These are phyloP conservation scores for Diplodia intermedia DNA, from an alignment of 2,329 filamentous ascomycete genomes.

Conservation along the genomic window DNA sequence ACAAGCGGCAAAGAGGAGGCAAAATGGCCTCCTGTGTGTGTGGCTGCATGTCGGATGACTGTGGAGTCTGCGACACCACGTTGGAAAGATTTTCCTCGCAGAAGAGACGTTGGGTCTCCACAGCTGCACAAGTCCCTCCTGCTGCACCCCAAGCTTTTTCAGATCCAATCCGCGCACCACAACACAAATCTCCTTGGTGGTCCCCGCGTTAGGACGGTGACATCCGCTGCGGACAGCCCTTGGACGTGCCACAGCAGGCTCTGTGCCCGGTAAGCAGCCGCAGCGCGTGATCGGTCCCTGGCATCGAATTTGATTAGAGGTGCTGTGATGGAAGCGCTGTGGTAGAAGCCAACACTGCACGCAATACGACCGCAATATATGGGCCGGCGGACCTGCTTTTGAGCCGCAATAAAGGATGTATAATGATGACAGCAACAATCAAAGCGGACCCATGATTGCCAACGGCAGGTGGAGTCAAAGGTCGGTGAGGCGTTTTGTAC, in stretches of 20 bases:
- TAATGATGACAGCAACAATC: conserved; percentile 12
- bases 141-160: conserved; percentile 26
- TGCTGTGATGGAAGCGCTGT: conserved; percentile 12
- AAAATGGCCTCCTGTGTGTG: background rate
- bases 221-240: conserved; percentile 7
- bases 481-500: conserved; percentile 23
- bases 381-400: background rate
- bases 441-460: conserved; percentile 11
- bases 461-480: conserved; percentile 26
- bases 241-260: conserved; percentile 7
- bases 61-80: conserved; percentile 29
- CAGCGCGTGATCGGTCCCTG: conserved; percentile 5
- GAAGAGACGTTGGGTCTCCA: conserved; percentile 17
- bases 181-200: conserved; percentile 14
- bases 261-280: conserved; percentile 24
- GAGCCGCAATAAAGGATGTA: conserved; percentile 11
- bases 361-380: conserved; percentile 17
- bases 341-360: conserved; percentile 6
- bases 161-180: conserved; percentile 10
- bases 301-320: background rate
- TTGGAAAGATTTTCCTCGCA: conserved; percentile 30
- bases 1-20: background rate
- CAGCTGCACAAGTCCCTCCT: background rate
- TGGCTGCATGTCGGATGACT: conserved; percentile 20
- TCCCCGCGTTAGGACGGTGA: conserved; percentile 16